These are phyloP conservation scores for Athelia sp. DNA, from an alignment of 1,284 basidiomycete genomes.

Conservation along the genomic window DNA sequence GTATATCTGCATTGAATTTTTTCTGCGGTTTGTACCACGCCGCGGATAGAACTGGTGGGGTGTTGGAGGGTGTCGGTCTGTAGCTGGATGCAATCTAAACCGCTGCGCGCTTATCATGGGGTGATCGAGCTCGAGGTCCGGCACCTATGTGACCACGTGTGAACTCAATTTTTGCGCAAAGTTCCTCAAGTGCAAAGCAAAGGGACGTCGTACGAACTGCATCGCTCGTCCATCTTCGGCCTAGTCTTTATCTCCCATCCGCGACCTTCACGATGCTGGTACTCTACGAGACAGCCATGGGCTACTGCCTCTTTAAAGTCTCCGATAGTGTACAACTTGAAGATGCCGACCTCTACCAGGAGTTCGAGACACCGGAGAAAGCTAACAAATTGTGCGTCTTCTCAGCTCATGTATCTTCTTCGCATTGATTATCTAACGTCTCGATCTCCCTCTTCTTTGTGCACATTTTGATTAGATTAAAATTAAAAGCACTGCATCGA, in stretches of 20 bases:
- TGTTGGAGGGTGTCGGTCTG: too few species aligned
- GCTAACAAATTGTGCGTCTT: slow-evolving; percentile 85
- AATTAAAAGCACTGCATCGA: slow-evolving; percentile 92
- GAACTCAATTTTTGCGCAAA: slow-evolving; percentile 20
- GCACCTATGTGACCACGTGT: slow-evolving; percentile 7
- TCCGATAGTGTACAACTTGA: slow-evolving; percentile 87
- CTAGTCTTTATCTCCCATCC: slow-evolving; percentile 9
- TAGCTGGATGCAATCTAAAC: too few species aligned
- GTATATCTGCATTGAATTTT: too few species aligned
- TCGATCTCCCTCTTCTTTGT: slow-evolving; percentile 4
- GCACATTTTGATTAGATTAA: slow-evolving; percentile 52
- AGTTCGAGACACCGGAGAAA: slow-evolving; percentile 88
- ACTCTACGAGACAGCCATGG: slow-evolving; percentile 81
- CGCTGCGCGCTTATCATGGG: too few species aligned
- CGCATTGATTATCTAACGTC: not conserved
- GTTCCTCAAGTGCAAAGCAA: not conserved
- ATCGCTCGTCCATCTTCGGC: slow-evolving; percentile 1
- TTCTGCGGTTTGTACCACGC: too few species aligned
- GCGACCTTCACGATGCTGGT: slow-evolving; percentile 60
- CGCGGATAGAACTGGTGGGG: too few species aligned
- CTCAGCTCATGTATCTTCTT: not conserved
- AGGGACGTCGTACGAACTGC: not conserved
- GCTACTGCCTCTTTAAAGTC: slow-evolving; percentile 98
- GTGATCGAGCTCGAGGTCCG: too few species aligned
- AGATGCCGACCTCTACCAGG: slow-evolving; percentile 83